These are phyloP conservation scores for Vicia faba DNA, from an alignment of 306 rosid genomes.

Conservation along the genomic window DNA sequence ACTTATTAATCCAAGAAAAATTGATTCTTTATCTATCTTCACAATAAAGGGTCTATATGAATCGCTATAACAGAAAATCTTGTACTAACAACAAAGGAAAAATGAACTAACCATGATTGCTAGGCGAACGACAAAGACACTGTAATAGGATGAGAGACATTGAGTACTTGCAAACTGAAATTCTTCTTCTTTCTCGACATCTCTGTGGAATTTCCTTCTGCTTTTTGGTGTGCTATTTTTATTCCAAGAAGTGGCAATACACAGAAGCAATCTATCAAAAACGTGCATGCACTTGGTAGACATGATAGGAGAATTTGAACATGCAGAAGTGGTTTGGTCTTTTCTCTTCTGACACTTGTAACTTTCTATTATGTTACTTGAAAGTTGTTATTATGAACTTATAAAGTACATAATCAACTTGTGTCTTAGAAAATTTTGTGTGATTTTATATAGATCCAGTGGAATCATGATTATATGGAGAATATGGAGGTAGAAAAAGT, in stretches of 20 bases:
- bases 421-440: neutral
- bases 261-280: constrained; percentile 46
- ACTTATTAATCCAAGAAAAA: constrained; percentile 33
- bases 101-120: constrained; percentile 79
- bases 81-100: neutral
- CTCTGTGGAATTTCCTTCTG: constrained; percentile 64
- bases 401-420: constrained; percentile 22
- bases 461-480: neutral
- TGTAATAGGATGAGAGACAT: constrained; percentile 91
- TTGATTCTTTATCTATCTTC: neutral
- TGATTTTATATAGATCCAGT: neutral
- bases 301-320: constrained; percentile 48
- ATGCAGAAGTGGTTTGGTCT: constrained; percentile 42
- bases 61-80: neutral
- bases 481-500: constrained; percentile 1
- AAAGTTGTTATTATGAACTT: constrained; percentile 34
- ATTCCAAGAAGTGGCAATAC: constrained; percentile 51
- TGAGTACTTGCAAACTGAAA: constrained; percentile 63
- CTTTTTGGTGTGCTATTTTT: constrained; percentile 45
- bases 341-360: constrained; percentile 30
- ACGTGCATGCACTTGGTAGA: constrained; percentile 51
- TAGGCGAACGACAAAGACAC: constrained; percentile 93
- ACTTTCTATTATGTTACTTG: constrained; percentile 25
- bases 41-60: constrained; percentile 20
- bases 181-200: constrained; percentile 85